Conservation (phyloP, 2,329 filamentous ascomycete species). For the Cyphellophora attinorum region DNA sequence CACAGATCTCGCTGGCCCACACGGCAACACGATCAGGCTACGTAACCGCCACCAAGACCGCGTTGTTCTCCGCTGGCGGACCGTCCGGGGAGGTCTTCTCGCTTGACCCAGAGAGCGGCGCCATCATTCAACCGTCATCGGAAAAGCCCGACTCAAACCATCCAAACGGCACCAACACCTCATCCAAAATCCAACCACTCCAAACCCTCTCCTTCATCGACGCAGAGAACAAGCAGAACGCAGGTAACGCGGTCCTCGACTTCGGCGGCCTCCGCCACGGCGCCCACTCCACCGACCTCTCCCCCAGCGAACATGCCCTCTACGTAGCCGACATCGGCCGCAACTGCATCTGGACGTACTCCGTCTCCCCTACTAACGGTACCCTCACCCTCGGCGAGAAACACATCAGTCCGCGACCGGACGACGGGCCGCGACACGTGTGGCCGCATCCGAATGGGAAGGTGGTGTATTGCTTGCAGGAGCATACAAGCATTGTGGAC, state of each 20-base stretch:
- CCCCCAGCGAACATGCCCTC: slow-evolving; percentile 15
- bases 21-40: slow-evolving; percentile 18
- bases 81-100: slow-evolving; percentile 19
- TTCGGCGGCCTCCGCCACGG: slow-evolving; percentile 20
- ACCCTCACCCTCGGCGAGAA: slow-evolving; percentile 13
- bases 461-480: slow-evolving; percentile 17
- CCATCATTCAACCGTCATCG: slow-evolving; percentile 4
- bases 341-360: slow-evolving; percentile 19
- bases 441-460: slow-evolving; percentile 17
- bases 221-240: slow-evolving; percentile 8
- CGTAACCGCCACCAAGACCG: slow-evolving; percentile 13
- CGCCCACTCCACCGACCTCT: slow-evolving; percentile 20
- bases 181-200: slow-evolving; percentile 5
- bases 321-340: slow-evolving; percentile 22
- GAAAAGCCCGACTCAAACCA: background rate
- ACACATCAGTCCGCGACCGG: slow-evolving; percentile 13
- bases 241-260: slow-evolving; percentile 17
- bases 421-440: slow-evolving; percentile 18
- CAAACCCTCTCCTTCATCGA: slow-evolving; percentile 17
- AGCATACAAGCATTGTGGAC: slow-evolving; percentile 18
- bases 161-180: background rate
- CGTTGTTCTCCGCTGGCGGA: slow-evolving; percentile 18
- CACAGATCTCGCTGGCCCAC: slow-evolving; percentile 11
- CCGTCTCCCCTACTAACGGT: slow-evolving; percentile 7
- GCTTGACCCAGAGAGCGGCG: slow-evolving; percentile 13